A percentile compares a stretch with the other conserved stretches of the same genome.
Conservation (phyloP, 352 stramenopile genomes). For the Porosira glacialis region DNA sequence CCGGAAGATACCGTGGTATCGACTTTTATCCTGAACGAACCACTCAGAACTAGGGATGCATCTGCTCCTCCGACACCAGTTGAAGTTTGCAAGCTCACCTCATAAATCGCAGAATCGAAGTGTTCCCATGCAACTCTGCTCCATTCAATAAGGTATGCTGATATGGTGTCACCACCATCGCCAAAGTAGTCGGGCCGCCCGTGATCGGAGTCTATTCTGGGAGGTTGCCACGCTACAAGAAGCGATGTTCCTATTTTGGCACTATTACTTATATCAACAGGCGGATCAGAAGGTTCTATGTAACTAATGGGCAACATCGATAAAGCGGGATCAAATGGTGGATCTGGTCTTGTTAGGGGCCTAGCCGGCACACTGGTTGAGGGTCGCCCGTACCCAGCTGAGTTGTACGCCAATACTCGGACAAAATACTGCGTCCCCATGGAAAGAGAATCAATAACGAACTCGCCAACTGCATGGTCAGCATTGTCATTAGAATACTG, state of each 20-base stretch:
- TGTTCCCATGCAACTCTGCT: slow-evolving; percentile 81
- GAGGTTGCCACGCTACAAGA: slow-evolving; percentile 82
- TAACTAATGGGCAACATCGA: slow-evolving; percentile 41
- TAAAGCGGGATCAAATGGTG: slow-evolving; percentile 81
- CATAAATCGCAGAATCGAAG: slow-evolving; percentile 42
- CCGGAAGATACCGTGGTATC: slow-evolving; percentile 41
- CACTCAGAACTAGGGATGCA: slow-evolving; percentile 32
- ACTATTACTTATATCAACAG: slow-evolving; percentile 23
- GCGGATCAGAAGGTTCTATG: slow-evolving; percentile 17
- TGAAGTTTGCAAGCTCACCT: slow-evolving; percentile 41
- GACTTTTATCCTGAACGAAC: slow-evolving; percentile 44
- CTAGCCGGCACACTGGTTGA: slow-evolving; percentile 81
- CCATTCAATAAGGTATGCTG: slow-evolving; percentile 92
- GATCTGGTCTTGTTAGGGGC: slow-evolving; percentile 86
- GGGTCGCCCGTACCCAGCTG: slow-evolving; percentile 84
- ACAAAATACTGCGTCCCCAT: slow-evolving; percentile 88
- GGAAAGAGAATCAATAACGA: slow-evolving; percentile 79
- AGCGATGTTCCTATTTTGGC: slow-evolving; percentile 81
- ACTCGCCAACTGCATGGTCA: slow-evolving; percentile 63
- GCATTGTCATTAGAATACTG: slow-evolving; percentile 52
- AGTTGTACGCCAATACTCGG: slow-evolving; percentile 87
- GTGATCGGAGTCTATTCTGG: slow-evolving; percentile 67
- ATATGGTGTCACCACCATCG: slow-evolving; percentile 83
- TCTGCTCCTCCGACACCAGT: slow-evolving; percentile 20
- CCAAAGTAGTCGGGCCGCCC: slow-evolving; percentile 80